These are phyloP conservation scores for Phanerochaete carnosa DNA, from an alignment of 768 basidiomycete species.

Conservation along the genomic window DNA sequence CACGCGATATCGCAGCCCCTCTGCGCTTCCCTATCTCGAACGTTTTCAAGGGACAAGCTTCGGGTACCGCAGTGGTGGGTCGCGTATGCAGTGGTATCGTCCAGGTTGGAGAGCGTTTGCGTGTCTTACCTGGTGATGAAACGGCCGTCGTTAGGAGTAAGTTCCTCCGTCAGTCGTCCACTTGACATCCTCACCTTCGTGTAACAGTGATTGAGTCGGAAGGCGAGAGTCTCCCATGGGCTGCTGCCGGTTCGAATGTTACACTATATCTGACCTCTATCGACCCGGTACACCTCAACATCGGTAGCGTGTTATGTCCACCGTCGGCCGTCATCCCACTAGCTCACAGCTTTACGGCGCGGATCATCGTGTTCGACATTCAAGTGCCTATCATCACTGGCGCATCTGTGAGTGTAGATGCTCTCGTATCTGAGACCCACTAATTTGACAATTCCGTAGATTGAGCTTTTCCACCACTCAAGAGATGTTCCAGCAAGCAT, in stretches of 20 bases:
- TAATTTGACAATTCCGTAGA: conserved; percentile 35
- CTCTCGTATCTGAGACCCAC: not conserved
- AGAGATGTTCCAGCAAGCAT: conserved; percentile 89
- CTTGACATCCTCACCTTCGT: not conserved
- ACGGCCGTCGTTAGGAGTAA: conserved; percentile 74
- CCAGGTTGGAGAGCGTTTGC: conserved; percentile 86
- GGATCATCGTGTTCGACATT: conserved; percentile 93
- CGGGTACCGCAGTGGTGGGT: conserved; percentile 77
- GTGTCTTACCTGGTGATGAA: conserved; percentile 92
- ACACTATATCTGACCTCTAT: conserved; percentile 80
- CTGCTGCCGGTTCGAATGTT: conserved; percentile 86
- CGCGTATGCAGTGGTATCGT: conserved; percentile 84
- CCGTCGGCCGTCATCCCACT: conserved; percentile 69
- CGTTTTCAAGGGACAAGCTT: conserved; percentile 87
- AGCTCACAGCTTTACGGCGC: conserved; percentile 73
- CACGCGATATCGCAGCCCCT: conserved; percentile 70
- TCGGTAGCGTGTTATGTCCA: conserved; percentile 89
- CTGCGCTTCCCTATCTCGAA: conserved; percentile 90
- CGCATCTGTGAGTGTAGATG: conserved; percentile 53
- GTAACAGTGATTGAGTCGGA: conserved; percentile 80
- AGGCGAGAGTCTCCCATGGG: conserved; percentile 76
- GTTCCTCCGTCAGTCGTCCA: not conserved
- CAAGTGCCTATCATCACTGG: conserved; percentile 86
- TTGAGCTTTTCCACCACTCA: conserved; percentile 95
- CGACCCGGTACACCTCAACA: conserved; percentile 80